phyloP scores from a whole-genome alignment of 345 rosid species.

The Bretschneidera sinensis region DNA sequence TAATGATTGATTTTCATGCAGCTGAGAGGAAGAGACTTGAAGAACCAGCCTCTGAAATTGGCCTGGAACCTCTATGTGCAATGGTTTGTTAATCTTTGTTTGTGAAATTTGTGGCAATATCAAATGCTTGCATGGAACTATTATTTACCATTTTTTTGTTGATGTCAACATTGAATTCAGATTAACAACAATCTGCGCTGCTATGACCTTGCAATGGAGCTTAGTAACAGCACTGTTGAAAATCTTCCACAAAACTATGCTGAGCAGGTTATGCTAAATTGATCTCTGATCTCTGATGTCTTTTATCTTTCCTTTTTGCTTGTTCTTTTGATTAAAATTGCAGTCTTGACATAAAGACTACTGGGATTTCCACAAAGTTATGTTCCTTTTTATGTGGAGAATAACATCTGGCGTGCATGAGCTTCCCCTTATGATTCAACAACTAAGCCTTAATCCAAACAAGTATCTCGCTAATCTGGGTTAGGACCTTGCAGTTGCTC shows the following conservation, averaged over 20 bases:
- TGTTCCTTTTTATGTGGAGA: too few relatives aligned
- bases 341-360: neutral
- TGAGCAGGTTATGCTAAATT: conserved; percentile 64
- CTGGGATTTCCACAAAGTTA: neutral
- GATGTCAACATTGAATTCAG: conserved; percentile 33
- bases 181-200: conserved; percentile 96
- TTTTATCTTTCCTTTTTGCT: conserved; percentile 11
- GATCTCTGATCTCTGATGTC: neutral
- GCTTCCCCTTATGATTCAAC: neutral
- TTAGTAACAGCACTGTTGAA: conserved; percentile 81
- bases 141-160: conserved; percentile 5
- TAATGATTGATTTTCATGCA: conserved; percentile 98
- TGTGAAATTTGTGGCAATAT: neutral
- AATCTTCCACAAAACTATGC: conserved; percentile 95
- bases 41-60: conserved; percentile 92
- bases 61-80: conserved; percentile 94
- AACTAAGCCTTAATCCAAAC: neutral
- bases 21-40: conserved; percentile 84
- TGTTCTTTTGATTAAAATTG: neutral
- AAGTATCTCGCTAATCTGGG: neutral
- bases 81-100: conserved; percentile 55
- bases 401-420: neutral
- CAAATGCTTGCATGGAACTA: conserved; percentile 9
- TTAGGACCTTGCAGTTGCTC: neutral
- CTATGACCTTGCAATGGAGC: conserved; percentile 97